These are phyloP conservation scores for Talaromyces verruculosus DNA, from an alignment of 2,329 filamentous ascomycete species.

Conservation along the genomic window DNA sequence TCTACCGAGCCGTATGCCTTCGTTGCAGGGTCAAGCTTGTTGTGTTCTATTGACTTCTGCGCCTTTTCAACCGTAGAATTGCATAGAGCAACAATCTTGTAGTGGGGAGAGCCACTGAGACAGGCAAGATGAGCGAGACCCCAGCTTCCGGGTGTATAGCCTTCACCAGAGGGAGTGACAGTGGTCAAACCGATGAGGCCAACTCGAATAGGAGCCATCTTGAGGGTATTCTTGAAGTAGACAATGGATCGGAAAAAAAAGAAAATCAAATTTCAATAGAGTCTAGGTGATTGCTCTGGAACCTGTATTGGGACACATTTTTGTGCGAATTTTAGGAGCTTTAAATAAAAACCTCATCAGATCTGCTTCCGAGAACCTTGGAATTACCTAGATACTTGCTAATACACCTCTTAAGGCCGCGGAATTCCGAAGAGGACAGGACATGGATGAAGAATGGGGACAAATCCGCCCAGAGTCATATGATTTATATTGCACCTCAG, in stretches of 20 bases:
- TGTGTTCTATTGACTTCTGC: slow-evolving; percentile 16
- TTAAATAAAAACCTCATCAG: neutral
- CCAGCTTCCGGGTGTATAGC: slow-evolving; percentile 18
- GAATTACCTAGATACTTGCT: neutral
- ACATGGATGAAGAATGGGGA: neutral
- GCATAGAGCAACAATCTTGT: slow-evolving; percentile 19
- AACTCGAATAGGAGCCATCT: slow-evolving; percentile 20
- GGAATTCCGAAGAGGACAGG: neutral
- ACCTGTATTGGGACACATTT: neutral
- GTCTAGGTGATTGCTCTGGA: neutral
- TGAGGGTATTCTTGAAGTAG: neutral
- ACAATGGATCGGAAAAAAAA: no score
- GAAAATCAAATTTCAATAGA: neutral
- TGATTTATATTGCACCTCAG: no score
- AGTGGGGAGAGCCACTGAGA: slow-evolving; percentile 13
- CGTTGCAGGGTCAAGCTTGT: slow-evolving; percentile 19
- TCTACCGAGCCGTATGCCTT: slow-evolving; percentile 19
- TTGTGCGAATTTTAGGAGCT: neutral
- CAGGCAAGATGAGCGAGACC: slow-evolving; percentile 14
- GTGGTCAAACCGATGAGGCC: slow-evolving; percentile 17
- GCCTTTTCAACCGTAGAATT: slow-evolving; percentile 19
- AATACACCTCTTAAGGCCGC: neutral
- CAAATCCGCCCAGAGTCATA: no score
- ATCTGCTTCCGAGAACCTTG: neutral
- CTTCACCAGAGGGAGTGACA: slow-evolving; percentile 4